Evolutionary conservation across 495 filamentous ascomycete species (phyloP), one percentile per base, ranked within the genome.

Genomic region (Lophium mytilinum): DNA sequence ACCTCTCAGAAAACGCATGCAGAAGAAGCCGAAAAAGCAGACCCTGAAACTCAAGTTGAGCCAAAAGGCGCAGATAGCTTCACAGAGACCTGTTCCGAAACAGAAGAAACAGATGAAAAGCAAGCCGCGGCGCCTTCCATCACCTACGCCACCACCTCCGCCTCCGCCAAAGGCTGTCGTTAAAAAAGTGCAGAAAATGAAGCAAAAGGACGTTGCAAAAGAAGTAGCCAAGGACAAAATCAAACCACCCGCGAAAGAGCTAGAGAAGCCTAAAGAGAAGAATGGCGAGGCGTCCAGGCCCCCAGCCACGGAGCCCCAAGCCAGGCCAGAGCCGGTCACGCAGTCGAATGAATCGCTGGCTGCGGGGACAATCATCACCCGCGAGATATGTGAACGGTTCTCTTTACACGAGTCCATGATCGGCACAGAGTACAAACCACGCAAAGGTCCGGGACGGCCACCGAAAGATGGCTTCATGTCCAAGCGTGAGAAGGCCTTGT

Each of bases 391-490:
- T 7, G 34, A 37, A 18, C 43, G 30, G 50, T 53, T 55, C 24
- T 37, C 42, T 15, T 48, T 65, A 9, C 55, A 58, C 4, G 58
- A 58, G 15, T 34, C 21, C 10, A 50, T 58, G 15, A 42, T 65
- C 19, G 62, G 62, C 14, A 21, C 45, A 11, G 14, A 21, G 15
- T 15, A 62, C 17, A 51, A 56, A 42, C 58, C 83, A 66, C 86
- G 89, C 52, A 84, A 87, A 52, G 90, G 90, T 10, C 90, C 90
- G 43, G 90, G 90, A 35, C 75, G 90, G 52, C 90, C 90, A 43
- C 90, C 90, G 9, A 95, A 95, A 76, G 86, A 95, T 69, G 90
- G 90, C 7, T 83, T 93, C 66, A 90, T 94, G 81, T 95, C 90
- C 8, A 95, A 95, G 73, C 80, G 89, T 37, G 87, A 89, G 69